Evolutionary conservation across 331 rosid species (phyloP), one percentile per base, ranked within the genome.

Genomic region (Stylosanthes scabra): DNA sequence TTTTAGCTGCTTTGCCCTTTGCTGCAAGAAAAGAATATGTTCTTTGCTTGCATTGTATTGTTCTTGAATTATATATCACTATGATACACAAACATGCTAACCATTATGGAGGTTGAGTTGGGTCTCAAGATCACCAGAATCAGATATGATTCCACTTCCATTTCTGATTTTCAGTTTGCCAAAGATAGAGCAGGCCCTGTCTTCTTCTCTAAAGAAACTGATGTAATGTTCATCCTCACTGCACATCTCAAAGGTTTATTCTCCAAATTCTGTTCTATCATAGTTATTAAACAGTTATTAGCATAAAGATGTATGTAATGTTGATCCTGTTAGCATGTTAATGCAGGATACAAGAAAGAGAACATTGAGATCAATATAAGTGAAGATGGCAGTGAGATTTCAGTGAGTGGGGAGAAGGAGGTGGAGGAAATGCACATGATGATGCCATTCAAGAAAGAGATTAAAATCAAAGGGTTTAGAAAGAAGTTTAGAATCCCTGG

Each of bases 21-120:
- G 60, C 34, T 6, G 13, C 68, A 92, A 88, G 96, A 72, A 88
- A 90, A 61, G 96, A 88, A 90, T 90, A 76, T 85, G 37, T 88
- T 74, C 92, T 73, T 92, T 84, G 57, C 86, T 81, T 80, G 70
- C 70, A 56, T 52, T 37, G 10, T n/a, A 14, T 46, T 70, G 73
- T 66, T 47, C 39, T 5, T 8, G 50, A 44, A 70, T 58, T 67
- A 31, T 56, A 59, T 65, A 39, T n/a, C 56, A 49, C 4, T 34
- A 9, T 2, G 34, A 60, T 66, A 46, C 65, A 51, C 41, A 42
- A 54, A 8, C 42, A 49, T 54, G 9, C 10, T 25, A 7, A 20
- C 25, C 66, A 31, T 46, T 45, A 93, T 93, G 98, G 95, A 86
- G 76, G 66, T 88, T 49, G 96, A 88, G 71, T 74, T 91, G 61